Evolutionary conservation across 768 basidiomycete genomes (phyloP).

Genomic region (Gautieria morchelliformis): DNA sequence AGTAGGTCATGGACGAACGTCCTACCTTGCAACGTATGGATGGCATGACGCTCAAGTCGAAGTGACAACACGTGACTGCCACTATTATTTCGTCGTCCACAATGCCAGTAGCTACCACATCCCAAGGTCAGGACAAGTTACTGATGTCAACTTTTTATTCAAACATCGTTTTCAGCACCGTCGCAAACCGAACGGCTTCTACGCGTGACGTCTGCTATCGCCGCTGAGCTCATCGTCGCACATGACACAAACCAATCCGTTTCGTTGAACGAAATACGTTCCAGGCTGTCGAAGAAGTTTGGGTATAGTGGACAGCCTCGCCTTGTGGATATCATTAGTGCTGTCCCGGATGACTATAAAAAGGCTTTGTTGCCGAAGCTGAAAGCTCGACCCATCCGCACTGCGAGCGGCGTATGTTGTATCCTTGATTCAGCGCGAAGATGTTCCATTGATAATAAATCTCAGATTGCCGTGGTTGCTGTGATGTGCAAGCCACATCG

Average conservation of each 20-base stretch:
- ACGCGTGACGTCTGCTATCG: slow-evolving; percentile 89
- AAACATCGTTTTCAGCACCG: slow-evolving; percentile 34
- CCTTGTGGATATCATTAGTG: slow-evolving; percentile 95
- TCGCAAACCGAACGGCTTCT: slow-evolving; percentile 88
- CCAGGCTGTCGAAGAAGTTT: slow-evolving; percentile 84
- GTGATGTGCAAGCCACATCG: slow-evolving; percentile 99
- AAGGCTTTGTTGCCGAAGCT: slow-evolving; percentile 83
- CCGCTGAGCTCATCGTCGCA: slow-evolving; percentile 84
- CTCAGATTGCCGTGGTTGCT: slow-evolving; percentile 92
- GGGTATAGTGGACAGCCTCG: slow-evolving; percentile 80
- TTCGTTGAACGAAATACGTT: slow-evolving; percentile 81
- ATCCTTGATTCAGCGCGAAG: not conserved
- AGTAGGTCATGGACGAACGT: not conserved
- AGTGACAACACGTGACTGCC: not conserved
- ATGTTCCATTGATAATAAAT: not conserved
- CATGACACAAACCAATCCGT: slow-evolving; percentile 70
- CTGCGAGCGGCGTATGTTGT: slow-evolving; percentile 84
- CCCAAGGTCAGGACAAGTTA: not conserved
- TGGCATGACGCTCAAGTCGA: not conserved
- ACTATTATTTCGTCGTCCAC: not conserved
- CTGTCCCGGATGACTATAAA: slow-evolving; percentile 96
- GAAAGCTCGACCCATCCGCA: slow-evolving; percentile 88
- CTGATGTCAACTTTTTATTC: not conserved
- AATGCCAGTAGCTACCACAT: not conserved
- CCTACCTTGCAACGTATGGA: not conserved